Evolutionary conservation across 148 eudicot species (phyloP), one percentile per base, ranked within the genome.

Genomic region (Linanthus parryae): DNA sequence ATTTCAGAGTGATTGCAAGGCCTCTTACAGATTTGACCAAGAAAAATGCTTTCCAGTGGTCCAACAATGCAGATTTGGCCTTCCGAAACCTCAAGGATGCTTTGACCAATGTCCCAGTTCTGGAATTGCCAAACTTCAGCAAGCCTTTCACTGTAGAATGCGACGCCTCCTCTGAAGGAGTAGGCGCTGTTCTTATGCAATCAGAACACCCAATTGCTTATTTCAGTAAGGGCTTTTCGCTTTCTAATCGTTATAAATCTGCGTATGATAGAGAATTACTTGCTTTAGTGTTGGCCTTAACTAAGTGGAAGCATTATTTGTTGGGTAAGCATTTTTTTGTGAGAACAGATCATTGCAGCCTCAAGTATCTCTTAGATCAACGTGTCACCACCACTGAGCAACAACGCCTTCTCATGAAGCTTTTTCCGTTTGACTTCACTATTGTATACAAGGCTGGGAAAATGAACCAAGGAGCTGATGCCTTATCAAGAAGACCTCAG

Each of bases 21-120:
- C 10, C 40, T 2, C 14, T 36, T 2, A 36, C 40, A 2, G 14
- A 36, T 36, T 10, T 36, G 2, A 36, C 40, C 9, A 36, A 36
- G 40, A 36, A 36, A 36, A 36, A 36, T 36, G 40, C 40, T 3
- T 36, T 36, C 14, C 40, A 36, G 40, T 36, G 40, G 40, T 36
- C 40, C 9, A 2, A 12, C 2, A 36, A 4, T 8, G 40, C 40
- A 2, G 14, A 36, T 2, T 3, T 3, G 40, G 40, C 40, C 14
- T 36, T 12, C 14, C 40, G 14, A 36, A 4, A 36, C 2, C 40
- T 36, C 40, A 36, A 36, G 12, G 14, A 3, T 36, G 40, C 12
- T 2, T 15, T 36, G 7, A 36, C 12, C 14, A 3, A 12, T 8
- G 40, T 36, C 14, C 40, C 40, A 3, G 14, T 36, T 3, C 12